Evolutionary conservation across 345 rosid genomes (phyloP).

Genomic region (Aquilaria sinensis): DNA sequence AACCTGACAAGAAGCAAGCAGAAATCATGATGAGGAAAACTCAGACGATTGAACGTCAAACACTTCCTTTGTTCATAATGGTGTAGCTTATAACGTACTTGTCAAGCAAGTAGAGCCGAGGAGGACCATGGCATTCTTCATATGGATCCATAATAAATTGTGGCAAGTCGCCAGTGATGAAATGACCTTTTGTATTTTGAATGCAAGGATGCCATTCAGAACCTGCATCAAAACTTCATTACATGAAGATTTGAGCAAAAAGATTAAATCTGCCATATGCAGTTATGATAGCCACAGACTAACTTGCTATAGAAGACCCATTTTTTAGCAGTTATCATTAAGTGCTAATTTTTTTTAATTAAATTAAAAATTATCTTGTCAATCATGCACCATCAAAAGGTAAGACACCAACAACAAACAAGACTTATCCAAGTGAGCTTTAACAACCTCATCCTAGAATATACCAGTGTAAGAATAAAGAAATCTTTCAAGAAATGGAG

Average conservation of each 20-base stretch:
- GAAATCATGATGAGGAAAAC: slow-evolving; percentile 16
- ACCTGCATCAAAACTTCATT: slow-evolving; percentile 58
- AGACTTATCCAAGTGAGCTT: too few relatives aligned
- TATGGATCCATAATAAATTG: slow-evolving; percentile 79
- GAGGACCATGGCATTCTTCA: slow-evolving; percentile 83
- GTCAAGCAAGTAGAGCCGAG: slow-evolving; percentile 80
- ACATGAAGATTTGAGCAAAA: slow-evolving; percentile 25
- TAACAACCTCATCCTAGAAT: too few relatives aligned
- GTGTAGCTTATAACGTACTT: slow-evolving; percentile 37
- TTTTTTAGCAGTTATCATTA: too few relatives aligned
- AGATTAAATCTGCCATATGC: background rate
- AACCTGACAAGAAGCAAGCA: slow-evolving; percentile 39
- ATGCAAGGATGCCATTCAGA: slow-evolving; percentile 81
- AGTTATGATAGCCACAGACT: too few relatives aligned
- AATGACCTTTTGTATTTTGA: slow-evolving; percentile 57
- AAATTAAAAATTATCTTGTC: too few relatives aligned
- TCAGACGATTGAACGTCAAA: background rate
- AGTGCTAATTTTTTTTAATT: too few relatives aligned
- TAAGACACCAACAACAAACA: too few relatives aligned
- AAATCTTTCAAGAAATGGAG: too few relatives aligned
- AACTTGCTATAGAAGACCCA: too few relatives aligned
- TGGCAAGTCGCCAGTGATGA: slow-evolving; percentile 78
- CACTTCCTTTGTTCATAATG: background rate
- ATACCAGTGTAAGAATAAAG: too few relatives aligned
- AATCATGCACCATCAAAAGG: too few relatives aligned